A percentile compares a stretch with the other conserved stretches of the same genome.
These are phyloP conservation scores for Peronospora belbahrii DNA, from an alignment of 352 stramenopile species.

Conservation along the genomic window DNA sequence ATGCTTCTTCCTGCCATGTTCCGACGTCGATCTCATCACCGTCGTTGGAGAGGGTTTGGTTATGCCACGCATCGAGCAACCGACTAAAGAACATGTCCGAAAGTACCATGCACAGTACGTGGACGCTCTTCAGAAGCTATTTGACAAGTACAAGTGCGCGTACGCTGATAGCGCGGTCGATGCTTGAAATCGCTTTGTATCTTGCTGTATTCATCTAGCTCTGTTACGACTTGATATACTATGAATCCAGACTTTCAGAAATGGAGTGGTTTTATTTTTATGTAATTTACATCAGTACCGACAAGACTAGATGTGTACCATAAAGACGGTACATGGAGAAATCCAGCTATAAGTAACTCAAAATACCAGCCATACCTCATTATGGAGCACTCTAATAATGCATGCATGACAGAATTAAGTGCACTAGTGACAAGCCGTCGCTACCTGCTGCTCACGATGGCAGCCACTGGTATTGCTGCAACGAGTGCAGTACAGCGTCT, in stretches of 20 bases:
- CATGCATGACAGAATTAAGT: constrained; percentile 19
- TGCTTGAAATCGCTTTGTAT: constrained; percentile 56
- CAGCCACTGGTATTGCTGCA: constrained; percentile 45
- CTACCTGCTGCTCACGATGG: constrained; percentile 58
- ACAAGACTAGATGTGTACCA: no score
- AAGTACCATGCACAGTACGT: constrained; percentile 89
- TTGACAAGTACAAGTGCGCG: constrained; percentile 76
- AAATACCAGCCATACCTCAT: no score
- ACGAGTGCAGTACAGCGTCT: constrained; percentile 40
- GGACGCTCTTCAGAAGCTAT: constrained; percentile 64
- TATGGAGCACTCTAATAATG: constrained; percentile 9
- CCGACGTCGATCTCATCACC: constrained; percentile 73
- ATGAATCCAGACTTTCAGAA: no score
- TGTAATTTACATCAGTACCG: no score
- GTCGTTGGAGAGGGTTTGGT: constrained; percentile 84
- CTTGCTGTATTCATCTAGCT: no score
- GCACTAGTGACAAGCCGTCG: constrained; percentile 41
- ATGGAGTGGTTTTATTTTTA: no score
- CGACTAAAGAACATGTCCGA: constrained; percentile 79
- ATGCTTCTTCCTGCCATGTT: constrained; percentile 80
- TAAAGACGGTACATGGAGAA: no score
- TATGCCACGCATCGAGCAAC: constrained; percentile 80
- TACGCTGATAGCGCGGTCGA: constrained; percentile 63
- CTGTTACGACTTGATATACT: no score
- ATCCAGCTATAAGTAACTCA: no score